Evolutionary conservation across 1,284 basidiomycete species (phyloP).

Genomic region (Naganishia cerealis): DNA sequence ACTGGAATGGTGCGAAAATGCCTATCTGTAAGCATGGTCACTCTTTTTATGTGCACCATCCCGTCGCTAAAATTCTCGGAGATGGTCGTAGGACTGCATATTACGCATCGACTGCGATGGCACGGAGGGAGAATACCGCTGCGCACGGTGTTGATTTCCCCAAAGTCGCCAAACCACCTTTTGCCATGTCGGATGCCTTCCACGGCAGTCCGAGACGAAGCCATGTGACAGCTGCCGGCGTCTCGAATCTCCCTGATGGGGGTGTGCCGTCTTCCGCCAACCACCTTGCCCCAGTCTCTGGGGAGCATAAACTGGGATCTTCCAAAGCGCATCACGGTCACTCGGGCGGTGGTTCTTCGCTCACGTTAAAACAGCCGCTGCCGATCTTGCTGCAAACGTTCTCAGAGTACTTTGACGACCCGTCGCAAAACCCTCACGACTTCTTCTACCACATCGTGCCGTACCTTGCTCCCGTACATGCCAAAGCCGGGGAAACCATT

Average conservation of each 20-base stretch:
- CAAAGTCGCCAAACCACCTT: slow-evolving; percentile 48
- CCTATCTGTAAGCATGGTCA: slow-evolving; percentile 63
- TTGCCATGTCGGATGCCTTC: slow-evolving; percentile 61
- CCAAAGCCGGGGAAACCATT: slow-evolving; percentile 65
- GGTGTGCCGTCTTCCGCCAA: background rate
- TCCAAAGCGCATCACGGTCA: slow-evolving; percentile 4
- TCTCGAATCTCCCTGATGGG: slow-evolving; percentile 50
- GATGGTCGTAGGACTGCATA: slow-evolving; percentile 49
- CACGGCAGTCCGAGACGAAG: slow-evolving; percentile 71
- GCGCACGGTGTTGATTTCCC: slow-evolving; percentile 43
- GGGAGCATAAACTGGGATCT: background rate
- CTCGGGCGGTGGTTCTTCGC: slow-evolving; percentile 9
- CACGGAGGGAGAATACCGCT: slow-evolving; percentile 31
- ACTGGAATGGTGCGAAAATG: slow-evolving; percentile 92
- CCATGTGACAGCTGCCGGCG: slow-evolving; percentile 75
- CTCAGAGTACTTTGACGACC: slow-evolving; percentile 60
- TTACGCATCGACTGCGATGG: slow-evolving; percentile 41
- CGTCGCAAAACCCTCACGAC: slow-evolving; percentile 37
- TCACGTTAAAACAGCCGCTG: slow-evolving; percentile 51
- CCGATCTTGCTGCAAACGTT: slow-evolving; percentile 69
- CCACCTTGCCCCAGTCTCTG: background rate
- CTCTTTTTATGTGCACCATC: background rate
- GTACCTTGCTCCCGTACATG: slow-evolving; percentile 66
- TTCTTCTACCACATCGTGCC: slow-evolving; percentile 60
- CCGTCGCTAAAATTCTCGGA: background rate